Evolutionary conservation across 2,329 filamentous ascomycete genomes (phyloP).

Genomic region (Coniochaeta ligniaria): DNA sequence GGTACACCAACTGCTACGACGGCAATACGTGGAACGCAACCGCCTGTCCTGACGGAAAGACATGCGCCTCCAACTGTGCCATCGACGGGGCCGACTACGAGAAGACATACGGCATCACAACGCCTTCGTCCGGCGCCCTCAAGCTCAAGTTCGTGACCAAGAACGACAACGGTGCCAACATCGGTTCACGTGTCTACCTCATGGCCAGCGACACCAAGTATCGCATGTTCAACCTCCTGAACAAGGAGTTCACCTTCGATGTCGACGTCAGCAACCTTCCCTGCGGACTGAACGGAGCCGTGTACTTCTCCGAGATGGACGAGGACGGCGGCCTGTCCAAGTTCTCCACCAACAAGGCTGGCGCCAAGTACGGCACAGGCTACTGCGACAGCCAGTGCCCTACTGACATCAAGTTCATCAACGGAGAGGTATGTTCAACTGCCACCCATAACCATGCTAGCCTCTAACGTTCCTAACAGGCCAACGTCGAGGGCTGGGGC

Average conservation of each 20-base stretch:
- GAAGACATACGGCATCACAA: constrained; percentile 38
- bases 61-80: constrained; percentile 35
- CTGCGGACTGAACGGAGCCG: constrained; percentile 57
- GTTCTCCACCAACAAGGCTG: constrained; percentile 37
- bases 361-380: constrained; percentile 50
- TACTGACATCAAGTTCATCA: constrained; percentile 44
- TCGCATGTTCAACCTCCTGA: constrained; percentile 49
- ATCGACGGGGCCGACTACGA: constrained; percentile 39
- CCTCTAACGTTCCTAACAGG: constrained; percentile 12
- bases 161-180: constrained; percentile 28
- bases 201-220: constrained; percentile 48
- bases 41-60: constrained; percentile 30
- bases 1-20: constrained; percentile 39
- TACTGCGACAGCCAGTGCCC: constrained; percentile 47
- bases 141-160: constrained; percentile 46
- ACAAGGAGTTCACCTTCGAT: constrained; percentile 57
- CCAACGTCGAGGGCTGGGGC: constrained; percentile 40
- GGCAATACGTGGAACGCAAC: constrained; percentile 26
- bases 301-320: constrained; percentile 52
- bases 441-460: background rate
- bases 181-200: constrained; percentile 47
- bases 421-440: constrained; percentile 29
- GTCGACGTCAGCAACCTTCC: constrained; percentile 55
- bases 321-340: constrained; percentile 43
- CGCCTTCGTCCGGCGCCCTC: constrained; percentile 33